Conservation (phyloP, 495 filamentous ascomycete genomes). For the Venustampulla echinocandica region DNA sequence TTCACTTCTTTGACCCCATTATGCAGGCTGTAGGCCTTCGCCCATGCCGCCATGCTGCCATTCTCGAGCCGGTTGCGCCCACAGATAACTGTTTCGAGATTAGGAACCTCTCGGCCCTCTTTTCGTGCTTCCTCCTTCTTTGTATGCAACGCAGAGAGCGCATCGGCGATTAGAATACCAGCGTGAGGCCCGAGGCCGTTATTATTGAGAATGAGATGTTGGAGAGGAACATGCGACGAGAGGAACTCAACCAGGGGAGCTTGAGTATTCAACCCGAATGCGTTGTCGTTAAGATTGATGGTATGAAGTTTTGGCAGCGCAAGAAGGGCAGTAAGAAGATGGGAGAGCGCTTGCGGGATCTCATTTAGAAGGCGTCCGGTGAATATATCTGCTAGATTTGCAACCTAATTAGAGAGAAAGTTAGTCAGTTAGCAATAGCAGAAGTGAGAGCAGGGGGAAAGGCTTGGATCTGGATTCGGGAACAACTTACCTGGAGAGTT, state of each 20-base stretch:
- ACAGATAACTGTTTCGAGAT: slow-evolving; percentile 89
- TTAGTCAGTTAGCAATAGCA: too few relatives aligned
- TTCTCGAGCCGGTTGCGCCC: slow-evolving; percentile 93
- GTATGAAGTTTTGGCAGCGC: slow-evolving; percentile 76
- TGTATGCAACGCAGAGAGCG: slow-evolving; percentile 62
- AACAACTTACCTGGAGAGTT: slow-evolving; percentile 52
- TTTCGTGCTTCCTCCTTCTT: slow-evolving; percentile 71
- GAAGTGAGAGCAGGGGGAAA: not conserved
- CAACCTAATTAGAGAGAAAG: slow-evolving; percentile 42
- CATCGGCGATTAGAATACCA: slow-evolving; percentile 74
- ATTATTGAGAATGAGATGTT: slow-evolving; percentile 91
- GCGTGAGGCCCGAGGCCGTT: slow-evolving; percentile 94
- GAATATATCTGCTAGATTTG: slow-evolving; percentile 95
- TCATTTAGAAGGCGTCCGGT: slow-evolving; percentile 88
- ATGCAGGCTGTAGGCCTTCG: slow-evolving; percentile 72
- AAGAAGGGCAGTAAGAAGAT: slow-evolving; percentile 77
- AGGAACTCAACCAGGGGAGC: slow-evolving; percentile 80
- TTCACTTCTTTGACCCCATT: slow-evolving; percentile 72
- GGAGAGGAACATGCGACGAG: slow-evolving; percentile 72
- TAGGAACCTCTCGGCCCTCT: slow-evolving; percentile 56
- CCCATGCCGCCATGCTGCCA: slow-evolving; percentile 93
- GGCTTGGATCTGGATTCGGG: not conserved
- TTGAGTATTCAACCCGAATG: slow-evolving; percentile 88
- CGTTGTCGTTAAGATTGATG: slow-evolving; percentile 94
- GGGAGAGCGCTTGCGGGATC: slow-evolving; percentile 80